phyloP scores from a whole-genome alignment of 2,329 filamentous ascomycete genomes.

The Claviceps humidiphila region DNA sequence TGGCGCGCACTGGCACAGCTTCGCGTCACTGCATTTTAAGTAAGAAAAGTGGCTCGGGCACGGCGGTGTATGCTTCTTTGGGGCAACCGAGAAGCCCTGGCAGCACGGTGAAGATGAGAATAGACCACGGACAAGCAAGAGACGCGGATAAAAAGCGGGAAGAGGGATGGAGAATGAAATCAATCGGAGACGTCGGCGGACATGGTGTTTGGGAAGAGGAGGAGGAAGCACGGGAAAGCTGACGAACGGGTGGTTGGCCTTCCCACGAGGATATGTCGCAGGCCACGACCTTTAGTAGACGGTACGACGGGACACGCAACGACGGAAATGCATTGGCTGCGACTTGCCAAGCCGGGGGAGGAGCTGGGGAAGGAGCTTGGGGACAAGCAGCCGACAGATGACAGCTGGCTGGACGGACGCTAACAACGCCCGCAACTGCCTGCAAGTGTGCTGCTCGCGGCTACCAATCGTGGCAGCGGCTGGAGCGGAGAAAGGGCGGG shows the following conservation, averaged over 20 bases:
- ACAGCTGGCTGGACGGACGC: background rate
- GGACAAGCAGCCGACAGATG: background rate
- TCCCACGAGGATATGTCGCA: background rate
- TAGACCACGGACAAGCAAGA: background rate
- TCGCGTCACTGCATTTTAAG: too few species aligned
- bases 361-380: background rate
- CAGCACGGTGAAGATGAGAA: background rate
- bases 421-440: background rate
- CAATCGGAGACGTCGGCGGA: constrained; percentile 6
- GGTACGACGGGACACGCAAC: background rate
- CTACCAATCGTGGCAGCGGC: constrained; percentile 1
- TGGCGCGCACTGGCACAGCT: too few species aligned
- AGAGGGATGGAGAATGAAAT: background rate
- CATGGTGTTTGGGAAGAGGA: constrained; percentile 2
- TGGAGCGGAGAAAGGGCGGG: background rate
- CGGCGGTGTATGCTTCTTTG: background rate
- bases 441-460: background rate
- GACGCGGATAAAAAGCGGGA: background rate
- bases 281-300: background rate
- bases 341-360: background rate
- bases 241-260: background rate
- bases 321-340: background rate
- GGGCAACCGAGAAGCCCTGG: background rate
- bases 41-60: background rate
- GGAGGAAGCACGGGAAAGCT: background rate